phyloP scores from a whole-genome alignment of 768 basidiomycete genomes.

The Lactarius sp. region DNA sequence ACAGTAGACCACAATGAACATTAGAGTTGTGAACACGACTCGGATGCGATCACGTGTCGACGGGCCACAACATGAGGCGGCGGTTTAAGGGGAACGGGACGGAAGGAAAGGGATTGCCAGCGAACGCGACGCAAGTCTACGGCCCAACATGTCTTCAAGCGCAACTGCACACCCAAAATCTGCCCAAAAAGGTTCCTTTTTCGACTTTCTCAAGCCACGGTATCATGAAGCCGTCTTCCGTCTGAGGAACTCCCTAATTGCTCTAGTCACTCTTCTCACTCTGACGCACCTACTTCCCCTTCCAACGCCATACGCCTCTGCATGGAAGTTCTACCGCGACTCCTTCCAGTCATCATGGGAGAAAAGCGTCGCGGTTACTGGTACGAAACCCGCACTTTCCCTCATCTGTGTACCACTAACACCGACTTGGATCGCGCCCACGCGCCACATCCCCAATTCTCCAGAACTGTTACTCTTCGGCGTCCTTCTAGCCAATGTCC shows the following conservation, averaged over 20 bases:
- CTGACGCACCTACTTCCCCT: slow-evolving; percentile 25
- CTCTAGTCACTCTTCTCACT: slow-evolving; percentile 14
- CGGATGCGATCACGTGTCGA: slow-evolving; percentile 20
- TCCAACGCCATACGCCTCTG: slow-evolving; percentile 21
- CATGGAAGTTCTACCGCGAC: slow-evolving; percentile 23
- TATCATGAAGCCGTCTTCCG: slow-evolving; percentile 23
- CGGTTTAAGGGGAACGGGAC: background rate
- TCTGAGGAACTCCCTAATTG: slow-evolving; percentile 18
- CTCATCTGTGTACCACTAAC: background rate
- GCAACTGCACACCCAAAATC: background rate
- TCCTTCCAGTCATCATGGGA: slow-evolving; percentile 23
- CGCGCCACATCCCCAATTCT: background rate
- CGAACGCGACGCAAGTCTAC: too few relatives aligned
- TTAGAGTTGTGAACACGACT: background rate
- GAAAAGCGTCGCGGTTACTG: slow-evolving; percentile 9
- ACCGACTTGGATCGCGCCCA: background rate
- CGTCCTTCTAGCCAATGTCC: slow-evolving; percentile 19
- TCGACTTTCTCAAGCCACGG: slow-evolving; percentile 21
- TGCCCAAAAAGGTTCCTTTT: slow-evolving; percentile 1
- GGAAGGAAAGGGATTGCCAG: too few relatives aligned
- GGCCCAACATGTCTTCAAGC: slow-evolving; percentile 11
- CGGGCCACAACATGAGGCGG: background rate
- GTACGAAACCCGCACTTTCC: slow-evolving; percentile 7
- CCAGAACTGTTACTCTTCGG: slow-evolving; percentile 14
- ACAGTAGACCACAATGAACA: too few relatives aligned